Evolutionary conservation across 805 yeast species (phyloP).

Genomic region (Cyberlindnera samutprakarnensis): DNA sequence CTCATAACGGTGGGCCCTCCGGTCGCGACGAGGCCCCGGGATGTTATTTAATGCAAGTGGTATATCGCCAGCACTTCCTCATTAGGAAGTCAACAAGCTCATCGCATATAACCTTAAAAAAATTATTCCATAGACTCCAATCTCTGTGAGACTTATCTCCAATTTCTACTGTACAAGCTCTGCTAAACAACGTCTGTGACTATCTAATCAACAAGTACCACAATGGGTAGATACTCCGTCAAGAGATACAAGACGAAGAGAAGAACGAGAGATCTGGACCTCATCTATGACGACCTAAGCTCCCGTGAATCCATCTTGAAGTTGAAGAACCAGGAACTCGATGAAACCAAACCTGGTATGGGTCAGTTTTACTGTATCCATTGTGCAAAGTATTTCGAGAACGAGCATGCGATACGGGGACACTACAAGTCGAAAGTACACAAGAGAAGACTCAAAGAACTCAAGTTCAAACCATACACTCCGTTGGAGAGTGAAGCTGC

Average conservation of each 20-base stretch:
- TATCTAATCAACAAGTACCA: slow-evolving; percentile 7
- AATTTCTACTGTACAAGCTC: too few species aligned
- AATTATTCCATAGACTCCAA: too few species aligned
- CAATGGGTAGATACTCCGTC: slow-evolving; percentile 83
- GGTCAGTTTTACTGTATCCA: slow-evolving; percentile 94
- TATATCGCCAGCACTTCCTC: too few species aligned
- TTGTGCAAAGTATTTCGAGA: slow-evolving; percentile 88
- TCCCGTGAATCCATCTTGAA: slow-evolving; percentile 53
- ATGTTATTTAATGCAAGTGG: too few species aligned
- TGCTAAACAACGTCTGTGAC: too few species aligned
- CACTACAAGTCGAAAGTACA: slow-evolving; percentile 77
- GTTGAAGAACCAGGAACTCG: slow-evolving; percentile 75
- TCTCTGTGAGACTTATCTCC: too few species aligned
- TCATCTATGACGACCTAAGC: slow-evolving; percentile 69
- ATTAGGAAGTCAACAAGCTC: too few species aligned
- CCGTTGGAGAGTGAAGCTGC: slow-evolving; percentile 89
- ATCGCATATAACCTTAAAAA: too few species aligned
- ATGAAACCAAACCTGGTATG: slow-evolving; percentile 86
- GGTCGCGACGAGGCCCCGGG: too few species aligned
- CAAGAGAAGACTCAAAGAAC: slow-evolving; percentile 74
- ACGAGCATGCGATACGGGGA: slow-evolving; percentile 58
- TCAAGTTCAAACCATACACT: slow-evolving; percentile 77
- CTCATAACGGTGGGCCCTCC: too few species aligned
- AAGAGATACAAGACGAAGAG: slow-evolving; percentile 86
- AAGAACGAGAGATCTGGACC: slow-evolving; percentile 78